These are phyloP conservation scores for Nakataea oryzae DNA, from an alignment of 2,329 filamentous ascomycete genomes.

Conservation along the genomic window DNA sequence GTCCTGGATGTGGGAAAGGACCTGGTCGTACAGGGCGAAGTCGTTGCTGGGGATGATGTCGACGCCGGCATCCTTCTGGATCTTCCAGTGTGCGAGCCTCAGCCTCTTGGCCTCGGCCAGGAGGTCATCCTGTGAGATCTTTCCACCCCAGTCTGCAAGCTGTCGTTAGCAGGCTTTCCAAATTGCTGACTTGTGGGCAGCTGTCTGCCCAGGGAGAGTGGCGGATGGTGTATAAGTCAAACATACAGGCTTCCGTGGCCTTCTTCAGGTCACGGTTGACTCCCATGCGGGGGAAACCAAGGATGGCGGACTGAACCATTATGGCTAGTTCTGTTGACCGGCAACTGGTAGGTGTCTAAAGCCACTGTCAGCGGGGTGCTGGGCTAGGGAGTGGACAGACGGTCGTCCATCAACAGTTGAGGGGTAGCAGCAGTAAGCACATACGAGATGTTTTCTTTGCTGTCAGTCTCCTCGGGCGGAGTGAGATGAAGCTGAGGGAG, in stretches of 20 bases:
- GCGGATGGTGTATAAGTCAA: constrained; percentile 25
- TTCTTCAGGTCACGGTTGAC: constrained; percentile 99
- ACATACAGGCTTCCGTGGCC: constrained; percentile 84
- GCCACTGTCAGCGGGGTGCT: background rate
- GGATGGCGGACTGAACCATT: constrained; percentile 64
- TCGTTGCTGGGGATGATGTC: constrained; percentile 98
- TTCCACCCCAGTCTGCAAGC: constrained; percentile 67
- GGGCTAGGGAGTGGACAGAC: background rate
- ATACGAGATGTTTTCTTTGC: background rate
- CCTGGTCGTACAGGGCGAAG: constrained; percentile 97
- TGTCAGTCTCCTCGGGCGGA: background rate
- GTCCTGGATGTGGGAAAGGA: constrained; percentile 95
- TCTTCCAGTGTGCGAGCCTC: constrained; percentile 95
- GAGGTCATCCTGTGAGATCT: constrained; percentile 85
- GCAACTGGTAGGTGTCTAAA: background rate
- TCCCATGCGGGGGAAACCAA: constrained; percentile 99
- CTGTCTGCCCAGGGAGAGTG: constrained; percentile 7
- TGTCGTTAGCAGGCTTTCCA: constrained; percentile 6
- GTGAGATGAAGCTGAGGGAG: background rate
- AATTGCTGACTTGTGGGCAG: background rate
- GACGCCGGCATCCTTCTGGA: constrained; percentile 97
- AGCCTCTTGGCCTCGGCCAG: constrained; percentile 94
- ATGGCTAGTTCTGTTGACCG: constrained; percentile 20
- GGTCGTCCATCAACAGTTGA: background rate
- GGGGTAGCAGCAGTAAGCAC: background rate